phyloP scores from a whole-genome alignment of 768 basidiomycete species.

The Termitomyces bulborhizus region DNA sequence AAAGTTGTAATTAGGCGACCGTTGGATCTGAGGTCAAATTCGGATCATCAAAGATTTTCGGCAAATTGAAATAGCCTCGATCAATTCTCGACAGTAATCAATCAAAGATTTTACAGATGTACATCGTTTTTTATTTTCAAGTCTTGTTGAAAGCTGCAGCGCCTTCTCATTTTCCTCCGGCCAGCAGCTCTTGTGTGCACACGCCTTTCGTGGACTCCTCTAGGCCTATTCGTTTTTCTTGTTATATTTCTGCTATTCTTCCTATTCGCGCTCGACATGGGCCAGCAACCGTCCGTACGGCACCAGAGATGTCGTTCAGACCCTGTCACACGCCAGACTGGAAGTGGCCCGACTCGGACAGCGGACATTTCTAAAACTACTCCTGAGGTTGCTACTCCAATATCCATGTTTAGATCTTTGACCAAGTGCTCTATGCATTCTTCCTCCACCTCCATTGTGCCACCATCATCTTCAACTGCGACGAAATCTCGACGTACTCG shows the following conservation, averaged over 20 bases:
- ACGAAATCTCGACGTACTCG: not conserved
- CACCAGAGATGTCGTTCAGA: constrained; percentile 6
- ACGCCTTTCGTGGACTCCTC: not conserved
- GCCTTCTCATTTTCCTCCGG: constrained; percentile 3
- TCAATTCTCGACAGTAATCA: not conserved
- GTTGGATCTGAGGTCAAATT: too few species aligned
- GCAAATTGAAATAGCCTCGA: not conserved
- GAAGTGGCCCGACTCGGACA: not conserved
- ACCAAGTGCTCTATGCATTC: not conserved
- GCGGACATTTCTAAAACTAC: not conserved
- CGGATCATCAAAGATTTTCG: not conserved
- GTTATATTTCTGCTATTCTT: not conserved
- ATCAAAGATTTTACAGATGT: not conserved
- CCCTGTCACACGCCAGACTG: constrained; percentile 4
- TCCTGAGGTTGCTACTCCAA: not conserved
- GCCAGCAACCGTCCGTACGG: not conserved
- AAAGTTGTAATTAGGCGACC: too few species aligned
- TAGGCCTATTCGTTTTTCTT: not conserved
- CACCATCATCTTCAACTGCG: not conserved
- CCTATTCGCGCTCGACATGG: constrained; percentile 3
- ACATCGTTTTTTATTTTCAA: not conserved
- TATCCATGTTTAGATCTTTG: not conserved
- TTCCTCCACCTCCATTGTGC: not conserved
- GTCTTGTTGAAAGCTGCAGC: not conserved
- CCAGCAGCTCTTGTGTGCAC: not conserved